Evolutionary conservation across 2,329 filamentous ascomycete species (phyloP).

Genomic region (Cordyceps cateniannulata): DNA sequence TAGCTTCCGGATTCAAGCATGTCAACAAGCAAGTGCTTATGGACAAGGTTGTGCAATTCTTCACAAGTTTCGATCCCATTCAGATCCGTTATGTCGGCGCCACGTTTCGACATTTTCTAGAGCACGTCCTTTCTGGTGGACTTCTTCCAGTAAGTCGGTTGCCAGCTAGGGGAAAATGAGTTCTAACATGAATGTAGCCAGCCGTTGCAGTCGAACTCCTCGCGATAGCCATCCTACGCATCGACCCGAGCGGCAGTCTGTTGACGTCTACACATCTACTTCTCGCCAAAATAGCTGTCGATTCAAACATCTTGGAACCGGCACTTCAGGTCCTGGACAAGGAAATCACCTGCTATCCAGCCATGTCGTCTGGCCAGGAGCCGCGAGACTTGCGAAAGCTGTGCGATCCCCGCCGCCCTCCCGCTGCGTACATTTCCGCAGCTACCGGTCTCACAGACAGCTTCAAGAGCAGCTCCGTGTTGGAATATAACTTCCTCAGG

Average conservation of each 20-base stretch:
- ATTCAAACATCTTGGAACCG: slow-evolving; percentile 44
- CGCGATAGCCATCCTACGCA: slow-evolving; percentile 49
- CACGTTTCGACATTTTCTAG: slow-evolving; percentile 38
- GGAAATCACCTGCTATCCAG: slow-evolving; percentile 60
- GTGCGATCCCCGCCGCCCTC: slow-evolving; percentile 39
- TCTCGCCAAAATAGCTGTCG: slow-evolving; percentile 53
- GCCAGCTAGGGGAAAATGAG: neutral
- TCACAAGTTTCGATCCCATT: slow-evolving; percentile 41
- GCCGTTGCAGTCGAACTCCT: slow-evolving; percentile 39
- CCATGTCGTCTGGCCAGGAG: slow-evolving; percentile 24
- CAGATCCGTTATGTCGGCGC: slow-evolving; percentile 47
- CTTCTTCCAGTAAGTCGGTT: slow-evolving; percentile 34
- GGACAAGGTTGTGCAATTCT: slow-evolving; percentile 37
- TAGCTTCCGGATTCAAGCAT: slow-evolving; percentile 23
- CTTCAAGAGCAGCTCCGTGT: slow-evolving; percentile 45
- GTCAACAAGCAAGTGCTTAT: slow-evolving; percentile 28
- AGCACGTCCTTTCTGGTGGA: slow-evolving; percentile 30
- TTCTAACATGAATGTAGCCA: slow-evolving; percentile 29
- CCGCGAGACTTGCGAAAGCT: slow-evolving; percentile 31
- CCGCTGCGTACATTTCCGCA: slow-evolving; percentile 52
- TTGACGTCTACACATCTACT: slow-evolving; percentile 59
- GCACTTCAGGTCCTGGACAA: slow-evolving; percentile 58
- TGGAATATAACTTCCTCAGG: slow-evolving; percentile 61
- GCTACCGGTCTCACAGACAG: slow-evolving; percentile 50
- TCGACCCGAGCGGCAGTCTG: slow-evolving; percentile 61